Base-by-base conservation (phyloP, 2,329 filamentous ascomycete species). In the Fusarium tricinctum region DNA sequence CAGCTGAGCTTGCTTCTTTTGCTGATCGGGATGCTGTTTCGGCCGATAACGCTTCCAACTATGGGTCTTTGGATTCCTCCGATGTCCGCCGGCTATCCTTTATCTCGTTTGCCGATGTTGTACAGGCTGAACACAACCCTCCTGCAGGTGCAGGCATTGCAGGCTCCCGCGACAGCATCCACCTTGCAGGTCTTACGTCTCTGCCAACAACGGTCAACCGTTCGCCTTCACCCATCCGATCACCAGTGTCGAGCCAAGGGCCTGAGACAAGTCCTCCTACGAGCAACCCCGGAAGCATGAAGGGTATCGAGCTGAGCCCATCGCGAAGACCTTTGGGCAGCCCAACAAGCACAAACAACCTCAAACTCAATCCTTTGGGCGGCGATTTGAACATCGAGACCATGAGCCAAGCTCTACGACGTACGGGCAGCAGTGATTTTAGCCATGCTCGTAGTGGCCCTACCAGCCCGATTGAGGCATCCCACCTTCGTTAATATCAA, bases 71-170 rank as follows among this genome's bases (percentile, higher is more conserved):
- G 64, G 94, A 97, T 26, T 80, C 78, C 10, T 85, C 88, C 46
- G 94, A 97, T 74, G 88, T 97, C 19, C 90, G 93, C 45, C 89
- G 95, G 22, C 81, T 98, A 66, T 96, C 92, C 78, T 98, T 98
- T 81, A 97, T 98, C 76, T 97, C 94, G 9, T 98, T 98, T 79
- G 94, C 95, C 64, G 95, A 98, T 74, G 93, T 98, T 12, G 93
- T 98, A 40, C 93, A 97, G 77, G 87, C 91, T 33, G 92, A 96
- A 77, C 92, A 95, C 73, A 88, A 88, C 30, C 86, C 89, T 60
- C 82, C 83, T 33, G 81, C 83, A 19, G 80, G 78, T 33, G 81
- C 83, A 19, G 80, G 78, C 39, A 78, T 77, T 53, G 77, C 80
- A 38, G 84, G 86, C 46, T 89, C 86, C 70, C 84, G 90, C 68